These are phyloP conservation scores for Nakaseomyces delphensis DNA, from an alignment of 1,139 yeast species.

Conservation along the genomic window DNA sequence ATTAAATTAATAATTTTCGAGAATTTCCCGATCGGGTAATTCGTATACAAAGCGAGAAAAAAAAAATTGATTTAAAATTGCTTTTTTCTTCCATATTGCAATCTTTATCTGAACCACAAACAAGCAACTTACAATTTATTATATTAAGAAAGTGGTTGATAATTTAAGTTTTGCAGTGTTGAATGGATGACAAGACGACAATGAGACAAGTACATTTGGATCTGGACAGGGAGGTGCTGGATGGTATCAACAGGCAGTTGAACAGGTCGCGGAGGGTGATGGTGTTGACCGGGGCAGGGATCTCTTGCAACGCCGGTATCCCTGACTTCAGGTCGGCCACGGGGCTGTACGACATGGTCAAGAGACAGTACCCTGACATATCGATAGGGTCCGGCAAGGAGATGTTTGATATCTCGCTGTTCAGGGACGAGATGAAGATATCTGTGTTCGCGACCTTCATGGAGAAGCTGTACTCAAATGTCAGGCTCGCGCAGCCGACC, in stretches of 20 bases:
- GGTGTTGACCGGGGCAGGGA: conserved; percentile 86
- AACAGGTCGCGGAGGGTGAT: conserved; percentile 40
- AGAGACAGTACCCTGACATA: conserved; percentile 50
- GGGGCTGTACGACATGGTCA: conserved; percentile 74
- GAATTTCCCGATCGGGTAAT: not conserved
- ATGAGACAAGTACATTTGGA: not conserved
- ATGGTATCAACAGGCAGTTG: conserved; percentile 10
- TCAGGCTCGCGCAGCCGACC: conserved; percentile 65
- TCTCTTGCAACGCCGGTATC: conserved; percentile 92
- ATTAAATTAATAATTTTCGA: not conserved
- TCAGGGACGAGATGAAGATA: conserved; percentile 54
- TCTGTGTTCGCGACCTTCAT: conserved; percentile 56
- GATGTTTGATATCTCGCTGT: conserved; percentile 75
- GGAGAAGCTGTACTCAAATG: conserved; percentile 49
- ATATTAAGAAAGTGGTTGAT: too few relatives aligned
- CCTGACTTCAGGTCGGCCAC: conserved; percentile 85
- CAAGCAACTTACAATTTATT: too few relatives aligned
- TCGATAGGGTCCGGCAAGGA: conserved; percentile 70
- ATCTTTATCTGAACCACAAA: too few relatives aligned
- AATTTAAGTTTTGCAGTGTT: too few relatives aligned
- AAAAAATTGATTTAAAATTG: too few relatives aligned
- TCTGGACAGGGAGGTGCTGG: not conserved
- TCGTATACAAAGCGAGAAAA: too few relatives aligned
- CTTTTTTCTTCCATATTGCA: not conserved
- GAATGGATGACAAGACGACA: not conserved